Evolutionary conservation across 1,284 basidiomycete genomes (phyloP).

Genomic region (Ustilago vetiveriae): DNA sequence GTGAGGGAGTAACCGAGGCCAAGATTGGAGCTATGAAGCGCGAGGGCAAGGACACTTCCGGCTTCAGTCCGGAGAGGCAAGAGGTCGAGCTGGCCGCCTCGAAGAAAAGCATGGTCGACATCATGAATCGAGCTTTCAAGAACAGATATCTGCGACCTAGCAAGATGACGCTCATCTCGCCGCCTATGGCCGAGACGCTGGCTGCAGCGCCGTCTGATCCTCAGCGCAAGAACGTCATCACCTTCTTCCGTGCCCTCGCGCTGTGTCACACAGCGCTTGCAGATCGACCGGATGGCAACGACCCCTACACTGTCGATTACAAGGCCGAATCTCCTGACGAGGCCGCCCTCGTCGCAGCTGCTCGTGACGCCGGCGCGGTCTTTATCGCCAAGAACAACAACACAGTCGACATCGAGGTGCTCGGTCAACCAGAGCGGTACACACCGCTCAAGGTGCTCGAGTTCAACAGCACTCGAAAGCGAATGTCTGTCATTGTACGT

Average conservation of each 20-base stretch:
- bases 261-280: conserved; percentile 90
- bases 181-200: conserved; percentile 81
- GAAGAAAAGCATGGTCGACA: conserved; percentile 81
- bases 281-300: conserved; percentile 67
- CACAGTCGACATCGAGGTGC: conserved; percentile 85
- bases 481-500: conserved; percentile 90
- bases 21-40: conserved; percentile 89
- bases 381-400: conserved; percentile 83
- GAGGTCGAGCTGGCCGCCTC: conserved; percentile 72
- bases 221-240: conserved; percentile 77
- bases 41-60: conserved; percentile 75
- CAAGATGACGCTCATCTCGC: conserved; percentile 87
- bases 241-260: conserved; percentile 87
- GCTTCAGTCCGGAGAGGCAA: conserved; percentile 73
- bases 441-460: conserved; percentile 83
- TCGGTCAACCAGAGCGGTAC: conserved; percentile 86
- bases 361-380: conserved; percentile 90
- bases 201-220: conserved; percentile 71
- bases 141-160: conserved; percentile 86
- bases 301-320: conserved; percentile 81
- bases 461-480: conserved; percentile 91
- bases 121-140: conserved; percentile 81
- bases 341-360: conserved; percentile 88
- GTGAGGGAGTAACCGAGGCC: conserved; percentile 93
- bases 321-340: conserved; percentile 97